Base-by-base conservation (phyloP, 345 rosid genomes). In the Camelina laxa region DNA sequence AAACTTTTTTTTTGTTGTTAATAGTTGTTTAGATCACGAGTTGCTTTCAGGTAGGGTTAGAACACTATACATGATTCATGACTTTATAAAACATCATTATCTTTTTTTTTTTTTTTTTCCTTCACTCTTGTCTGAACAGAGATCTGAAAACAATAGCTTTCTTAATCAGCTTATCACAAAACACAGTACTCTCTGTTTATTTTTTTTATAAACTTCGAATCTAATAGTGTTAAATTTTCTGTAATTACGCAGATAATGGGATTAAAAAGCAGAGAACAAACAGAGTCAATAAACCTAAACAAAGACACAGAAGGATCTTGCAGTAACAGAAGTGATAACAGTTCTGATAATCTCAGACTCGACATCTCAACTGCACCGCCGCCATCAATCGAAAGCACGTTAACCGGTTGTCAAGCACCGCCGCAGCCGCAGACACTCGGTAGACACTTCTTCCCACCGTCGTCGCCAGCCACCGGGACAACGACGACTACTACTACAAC, bases 291-390 rank as follows among this genome's bases (percentile, higher is more conserved):
- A 66, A 95, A 95, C 74, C 88, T 92, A 39, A 95, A 92, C 79
- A 95, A 92, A 82, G 99, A 95, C 76, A 95, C 98, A 0, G 97
- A 91, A 63, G 98, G 97, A 13, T 92, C 91, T 12, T 86, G 92
- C 79, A 92, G 99, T 73, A 92, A 90, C 80, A 84, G 94, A 85
- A 95, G 99, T 56, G 98, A 92, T 44, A 89, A 86, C 84, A 91
- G 97, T 74, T 89, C 96, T n/a, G 97, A 92, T 36, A 94, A 91
- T 61, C 82, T 89, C 35, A 92, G 87, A 77, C 79, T 91, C 24
- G 98, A 96, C 79, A 91, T 92, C 48, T 85, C 94, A 30, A 87
- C 88, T 48, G 82, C 89, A 0, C 91, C 91, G 15, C 91, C 91
- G 10, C 91, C 89, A 45, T 68, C 77, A 27, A 81, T 69, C 10